Evolutionary conservation across 139 green algal genomes (phyloP).

Genomic region (Zygnema cylindricum): DNA sequence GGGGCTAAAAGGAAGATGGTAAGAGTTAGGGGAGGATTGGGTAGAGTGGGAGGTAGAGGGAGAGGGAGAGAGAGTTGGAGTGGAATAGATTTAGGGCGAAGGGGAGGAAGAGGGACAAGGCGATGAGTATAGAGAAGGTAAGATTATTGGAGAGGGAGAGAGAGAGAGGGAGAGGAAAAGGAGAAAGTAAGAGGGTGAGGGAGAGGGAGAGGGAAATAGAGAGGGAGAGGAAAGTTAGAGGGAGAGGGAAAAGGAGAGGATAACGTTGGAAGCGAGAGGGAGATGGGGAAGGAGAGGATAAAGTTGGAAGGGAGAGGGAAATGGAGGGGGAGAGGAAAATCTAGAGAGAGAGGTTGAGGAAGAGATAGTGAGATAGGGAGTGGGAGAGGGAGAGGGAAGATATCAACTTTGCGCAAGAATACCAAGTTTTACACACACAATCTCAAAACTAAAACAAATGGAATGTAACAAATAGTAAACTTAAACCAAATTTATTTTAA

Average conservation of each 20-base stretch:
- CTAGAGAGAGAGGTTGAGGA: constrained; percentile 1
- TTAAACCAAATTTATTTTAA: background rate
- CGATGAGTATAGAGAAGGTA: background rate
- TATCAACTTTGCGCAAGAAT: background rate
- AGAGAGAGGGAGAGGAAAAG: background rate
- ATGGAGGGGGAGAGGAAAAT: background rate
- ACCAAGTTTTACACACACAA: background rate
- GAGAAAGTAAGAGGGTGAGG: background rate
- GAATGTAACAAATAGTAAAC: background rate
- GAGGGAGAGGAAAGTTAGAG: background rate
- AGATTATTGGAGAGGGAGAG: background rate
- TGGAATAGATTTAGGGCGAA: background rate
- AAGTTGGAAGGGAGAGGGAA: background rate
- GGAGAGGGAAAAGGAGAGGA: background rate
- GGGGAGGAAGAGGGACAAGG: background rate
- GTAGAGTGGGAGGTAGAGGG: background rate
- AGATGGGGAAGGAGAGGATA: background rate
- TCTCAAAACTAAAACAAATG: background rate
- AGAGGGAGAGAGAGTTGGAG: background rate
- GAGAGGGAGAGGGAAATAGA: background rate
- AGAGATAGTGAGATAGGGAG: constrained; percentile 5
- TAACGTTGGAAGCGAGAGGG: background rate
- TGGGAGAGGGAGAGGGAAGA: constrained; percentile 10
- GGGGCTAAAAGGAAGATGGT: background rate
- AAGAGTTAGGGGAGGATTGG: background rate